phyloP scores from a whole-genome alignment of 345 rosid genomes.

The Gossypium turneri region DNA sequence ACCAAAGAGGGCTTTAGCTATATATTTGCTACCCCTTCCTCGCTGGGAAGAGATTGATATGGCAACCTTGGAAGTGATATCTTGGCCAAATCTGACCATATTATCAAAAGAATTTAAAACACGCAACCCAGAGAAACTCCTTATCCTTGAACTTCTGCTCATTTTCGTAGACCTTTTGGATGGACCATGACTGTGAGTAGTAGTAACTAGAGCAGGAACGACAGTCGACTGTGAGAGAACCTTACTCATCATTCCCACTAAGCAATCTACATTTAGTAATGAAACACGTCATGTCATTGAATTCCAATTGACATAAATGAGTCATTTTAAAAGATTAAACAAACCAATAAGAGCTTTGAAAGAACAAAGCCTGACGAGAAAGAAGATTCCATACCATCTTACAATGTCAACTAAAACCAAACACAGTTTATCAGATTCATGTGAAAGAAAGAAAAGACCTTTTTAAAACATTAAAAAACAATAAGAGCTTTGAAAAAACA shows the following conservation, averaged over 20 bases:
- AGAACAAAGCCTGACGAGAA: no score
- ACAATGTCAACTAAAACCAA: no score
- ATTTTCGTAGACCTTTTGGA: conserved; percentile 36
- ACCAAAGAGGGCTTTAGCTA: conserved; percentile 72
- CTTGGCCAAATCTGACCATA: conserved; percentile 30
- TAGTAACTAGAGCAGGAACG: conserved; percentile 34
- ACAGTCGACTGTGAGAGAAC: conserved; percentile 50
- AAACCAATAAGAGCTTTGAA: no score
- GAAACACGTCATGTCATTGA: not conserved
- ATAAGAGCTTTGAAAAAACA: not conserved
- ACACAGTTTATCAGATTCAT: no score
- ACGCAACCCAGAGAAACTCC: conserved; percentile 26
- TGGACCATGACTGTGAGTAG: conserved; percentile 29
- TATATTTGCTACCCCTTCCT: conserved; percentile 44
- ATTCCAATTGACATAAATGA: not conserved
- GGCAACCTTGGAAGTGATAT: conserved; percentile 43
- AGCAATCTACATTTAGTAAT: conserved; percentile 39
- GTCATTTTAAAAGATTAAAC: no score
- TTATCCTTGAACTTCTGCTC: conserved; percentile 42
- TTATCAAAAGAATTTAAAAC: conserved; percentile 40
- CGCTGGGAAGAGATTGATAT: conserved; percentile 31
- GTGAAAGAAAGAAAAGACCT: no score
- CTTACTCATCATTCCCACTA: conserved; percentile 50
- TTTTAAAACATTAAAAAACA: not conserved
- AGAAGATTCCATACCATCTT: no score